phyloP scores from a whole-genome alignment of 1,284 basidiomycete genomes.

The Ganoderma meredithae region DNA sequence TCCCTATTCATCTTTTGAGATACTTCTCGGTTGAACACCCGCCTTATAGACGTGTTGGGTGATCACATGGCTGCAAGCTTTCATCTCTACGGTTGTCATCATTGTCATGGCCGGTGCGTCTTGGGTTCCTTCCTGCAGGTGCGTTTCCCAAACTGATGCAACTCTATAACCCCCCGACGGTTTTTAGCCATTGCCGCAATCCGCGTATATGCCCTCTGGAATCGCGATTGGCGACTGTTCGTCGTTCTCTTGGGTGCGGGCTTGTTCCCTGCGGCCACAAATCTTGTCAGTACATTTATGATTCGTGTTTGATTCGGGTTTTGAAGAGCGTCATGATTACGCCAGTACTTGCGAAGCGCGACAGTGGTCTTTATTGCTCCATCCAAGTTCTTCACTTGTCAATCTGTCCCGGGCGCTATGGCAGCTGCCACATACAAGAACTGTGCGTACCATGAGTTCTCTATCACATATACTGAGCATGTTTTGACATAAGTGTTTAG shows the following conservation, averaged over 20 bases:
- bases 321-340: background rate
- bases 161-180: background rate
- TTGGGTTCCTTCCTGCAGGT: background rate
- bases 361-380: conserved; percentile 24
- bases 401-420: conserved; percentile 22
- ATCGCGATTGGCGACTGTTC: conserved; percentile 22
- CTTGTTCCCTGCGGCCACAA: conserved; percentile 25
- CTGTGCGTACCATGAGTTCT: conserved; percentile 9
- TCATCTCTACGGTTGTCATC: conserved; percentile 19
- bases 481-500: conserved; percentile 7
- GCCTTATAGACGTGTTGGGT: conserved; percentile 17
- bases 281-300: conserved; percentile 20
- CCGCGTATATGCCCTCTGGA: conserved; percentile 33
- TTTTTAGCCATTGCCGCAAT: conserved; percentile 24
- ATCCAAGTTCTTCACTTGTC: conserved; percentile 24
- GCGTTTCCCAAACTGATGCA: background rate
- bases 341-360: conserved; percentile 26
- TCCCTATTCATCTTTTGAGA: no score
- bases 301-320: background rate
- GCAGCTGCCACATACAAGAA: conserved; percentile 17
- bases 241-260: conserved; percentile 25
- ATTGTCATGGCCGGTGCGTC: conserved; percentile 27
- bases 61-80: conserved; percentile 23
- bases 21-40: background rate
- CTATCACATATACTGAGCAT: background rate